phyloP scores from a whole-genome alignment of 73 alveolate genomes.

The Symbiodinium natans region DNA sequence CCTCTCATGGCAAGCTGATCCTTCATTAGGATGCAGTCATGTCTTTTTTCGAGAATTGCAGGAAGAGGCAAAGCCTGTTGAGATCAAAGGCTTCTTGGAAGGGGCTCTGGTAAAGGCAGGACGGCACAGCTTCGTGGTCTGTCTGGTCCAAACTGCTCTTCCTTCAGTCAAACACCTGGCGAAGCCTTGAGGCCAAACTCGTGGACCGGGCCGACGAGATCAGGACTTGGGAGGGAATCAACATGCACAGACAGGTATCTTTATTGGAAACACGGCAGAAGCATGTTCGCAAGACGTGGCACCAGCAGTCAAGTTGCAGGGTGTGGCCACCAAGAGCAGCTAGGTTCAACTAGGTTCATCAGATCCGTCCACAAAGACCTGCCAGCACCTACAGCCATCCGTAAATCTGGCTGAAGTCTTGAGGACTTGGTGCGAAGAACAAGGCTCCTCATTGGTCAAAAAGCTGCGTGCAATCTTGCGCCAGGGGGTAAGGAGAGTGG shows the following conservation, averaged over 20 bases:
- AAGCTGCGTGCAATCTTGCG: too few species aligned
- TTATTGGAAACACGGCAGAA: too few species aligned
- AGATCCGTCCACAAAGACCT: neutral
- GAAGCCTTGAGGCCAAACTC: constrained; percentile 76
- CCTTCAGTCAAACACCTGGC: too few species aligned
- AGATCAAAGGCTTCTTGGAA: constrained; percentile 75
- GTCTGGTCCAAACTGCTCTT: too few species aligned
- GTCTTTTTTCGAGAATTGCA: neutral
- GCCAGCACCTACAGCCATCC: neutral
- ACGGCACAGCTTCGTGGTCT: neutral
- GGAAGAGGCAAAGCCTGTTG: constrained; percentile 71
- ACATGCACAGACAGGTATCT: neutral
- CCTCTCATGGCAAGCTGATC: too few species aligned
- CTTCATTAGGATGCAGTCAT: too few species aligned
- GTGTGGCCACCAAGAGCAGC: too few species aligned
- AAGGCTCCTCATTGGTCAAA: too few species aligned
- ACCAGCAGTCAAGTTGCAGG: too few species aligned
- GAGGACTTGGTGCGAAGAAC: constrained; percentile 85
- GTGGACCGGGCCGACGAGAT: constrained; percentile 35
- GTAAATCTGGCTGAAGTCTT: neutral
- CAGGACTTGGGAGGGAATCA: neutral
- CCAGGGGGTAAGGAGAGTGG: too few species aligned
- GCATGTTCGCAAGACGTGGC: too few species aligned
- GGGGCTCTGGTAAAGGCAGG: constrained; percentile 70
- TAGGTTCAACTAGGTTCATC: neutral